These are phyloP conservation scores for Akanthomyces uredinophilus DNA, from an alignment of 2,329 filamentous ascomycete genomes.

Conservation along the genomic window DNA sequence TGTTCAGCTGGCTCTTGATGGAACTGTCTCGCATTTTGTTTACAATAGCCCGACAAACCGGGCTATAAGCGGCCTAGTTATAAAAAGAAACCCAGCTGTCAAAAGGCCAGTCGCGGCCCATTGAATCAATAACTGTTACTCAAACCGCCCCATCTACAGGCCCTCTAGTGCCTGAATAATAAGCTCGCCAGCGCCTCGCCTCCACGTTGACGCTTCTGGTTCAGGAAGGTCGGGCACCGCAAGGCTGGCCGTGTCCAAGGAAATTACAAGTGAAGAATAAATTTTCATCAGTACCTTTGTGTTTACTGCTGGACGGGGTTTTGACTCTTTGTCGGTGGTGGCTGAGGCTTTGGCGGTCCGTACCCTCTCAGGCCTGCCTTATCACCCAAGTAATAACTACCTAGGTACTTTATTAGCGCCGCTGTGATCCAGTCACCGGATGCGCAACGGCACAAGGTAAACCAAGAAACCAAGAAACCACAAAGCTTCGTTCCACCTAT, in stretches of 20 bases:
- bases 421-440: conserved; percentile 10
- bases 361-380: neutral
- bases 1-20: neutral
- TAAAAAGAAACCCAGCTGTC: neutral
- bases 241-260: neutral
- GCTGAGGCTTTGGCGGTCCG: neutral
- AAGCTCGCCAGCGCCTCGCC: neutral
- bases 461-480: neutral
- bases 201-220: neutral
- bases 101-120: neutral
- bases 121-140: conserved; percentile 1
- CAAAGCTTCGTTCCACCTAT: conserved; percentile 2
- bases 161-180: neutral
- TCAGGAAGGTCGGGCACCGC: neutral
- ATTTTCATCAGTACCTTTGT: no score
- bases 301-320: neutral
- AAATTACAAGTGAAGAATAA: no score
- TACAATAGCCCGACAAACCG: neutral
- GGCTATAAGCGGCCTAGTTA: neutral
- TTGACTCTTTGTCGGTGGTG: neutral
- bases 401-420: no score
- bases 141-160: neutral
- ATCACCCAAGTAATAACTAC: no score
- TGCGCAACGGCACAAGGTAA: neutral
- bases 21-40: neutral